phyloP scores from a whole-genome alignment of 176 grass and related monocot genomes.

The Avena atlantica region DNA sequence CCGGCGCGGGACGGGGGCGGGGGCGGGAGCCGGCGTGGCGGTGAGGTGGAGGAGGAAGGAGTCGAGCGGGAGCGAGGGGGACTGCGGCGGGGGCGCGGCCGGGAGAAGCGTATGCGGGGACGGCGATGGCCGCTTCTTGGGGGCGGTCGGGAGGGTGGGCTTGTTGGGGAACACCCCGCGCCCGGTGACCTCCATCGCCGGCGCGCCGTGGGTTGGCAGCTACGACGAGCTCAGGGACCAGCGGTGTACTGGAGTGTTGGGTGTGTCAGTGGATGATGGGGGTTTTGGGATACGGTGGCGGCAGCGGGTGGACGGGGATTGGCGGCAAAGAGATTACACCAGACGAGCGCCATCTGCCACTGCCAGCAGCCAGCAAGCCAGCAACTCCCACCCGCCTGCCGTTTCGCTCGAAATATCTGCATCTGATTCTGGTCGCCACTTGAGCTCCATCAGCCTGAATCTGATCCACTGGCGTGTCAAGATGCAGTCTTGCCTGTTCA shows the following conservation, averaged over 20 bases:
- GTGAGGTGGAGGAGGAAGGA: constrained; percentile 79
- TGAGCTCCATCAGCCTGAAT: neutral
- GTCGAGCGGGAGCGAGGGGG: constrained; percentile 68
- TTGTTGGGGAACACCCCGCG: constrained; percentile 63
- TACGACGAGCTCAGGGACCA: neutral
- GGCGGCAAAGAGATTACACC: constrained; percentile 33
- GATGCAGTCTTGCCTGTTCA: neutral
- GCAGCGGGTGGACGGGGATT: constrained; percentile 56
- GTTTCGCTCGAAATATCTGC: constrained; percentile 24
- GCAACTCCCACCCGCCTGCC: neutral
- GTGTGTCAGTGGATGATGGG: constrained; percentile 21
- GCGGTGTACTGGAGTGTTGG: neutral
- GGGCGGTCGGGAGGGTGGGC: constrained; percentile 55
- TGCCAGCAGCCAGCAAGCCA: neutral
- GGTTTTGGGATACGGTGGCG: constrained; percentile 55
- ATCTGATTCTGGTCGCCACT: neutral
- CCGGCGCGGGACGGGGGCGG: constrained; percentile 23
- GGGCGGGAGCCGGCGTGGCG: constrained; percentile 14
- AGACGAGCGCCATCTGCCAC: constrained; percentile 3
- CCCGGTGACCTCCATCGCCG: constrained; percentile 68
- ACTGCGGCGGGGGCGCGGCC: constrained; percentile 44
- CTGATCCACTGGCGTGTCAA: neutral
- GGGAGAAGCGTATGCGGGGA: constrained; percentile 37
- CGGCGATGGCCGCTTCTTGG: constrained; percentile 2
- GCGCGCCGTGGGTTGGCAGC: neutral